These are phyloP conservation scores for Gossypium stocksii DNA, from an alignment of 345 rosid genomes.

Conservation along the genomic window DNA sequence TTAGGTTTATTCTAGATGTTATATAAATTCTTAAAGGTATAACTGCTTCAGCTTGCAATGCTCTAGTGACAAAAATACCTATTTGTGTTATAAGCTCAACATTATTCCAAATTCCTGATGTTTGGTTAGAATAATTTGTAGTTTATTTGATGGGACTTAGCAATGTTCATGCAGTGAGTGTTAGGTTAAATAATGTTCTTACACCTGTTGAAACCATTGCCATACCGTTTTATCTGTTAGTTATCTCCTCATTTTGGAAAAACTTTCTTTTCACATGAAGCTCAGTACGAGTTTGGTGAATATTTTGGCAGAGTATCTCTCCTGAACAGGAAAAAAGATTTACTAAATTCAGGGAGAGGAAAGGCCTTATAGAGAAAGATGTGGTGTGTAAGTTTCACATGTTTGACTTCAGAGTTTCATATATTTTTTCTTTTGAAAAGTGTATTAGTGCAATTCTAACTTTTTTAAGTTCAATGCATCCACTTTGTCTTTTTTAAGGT, in stretches of 20 bases:
- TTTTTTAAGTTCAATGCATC: slow-evolving; percentile 7
- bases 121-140: background rate
- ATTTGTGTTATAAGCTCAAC: background rate
- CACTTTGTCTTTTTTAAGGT: slow-evolving; percentile 47
- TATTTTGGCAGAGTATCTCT: slow-evolving; percentile 70
- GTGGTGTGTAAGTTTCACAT: slow-evolving; percentile 57
- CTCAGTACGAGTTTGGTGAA: slow-evolving; percentile 2
- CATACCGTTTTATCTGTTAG: background rate
- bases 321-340: slow-evolving; percentile 90
- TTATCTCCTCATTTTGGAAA: background rate
- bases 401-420: background rate
- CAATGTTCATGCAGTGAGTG: background rate
- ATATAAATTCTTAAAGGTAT: background rate
- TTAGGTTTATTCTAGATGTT: background rate
- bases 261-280: background rate
- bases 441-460: background rate
- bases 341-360: slow-evolving; percentile 92
- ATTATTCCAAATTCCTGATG: background rate
- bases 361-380: slow-evolving; percentile 86
- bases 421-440: background rate
- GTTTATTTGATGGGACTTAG: background rate
- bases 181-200: slow-evolving; percentile 1
- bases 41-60: background rate
- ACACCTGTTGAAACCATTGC: background rate
- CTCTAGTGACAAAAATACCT: background rate